Base-by-base conservation (phyloP, 2,329 filamentous ascomycete species). In the Ascochyta pisi region DNA sequence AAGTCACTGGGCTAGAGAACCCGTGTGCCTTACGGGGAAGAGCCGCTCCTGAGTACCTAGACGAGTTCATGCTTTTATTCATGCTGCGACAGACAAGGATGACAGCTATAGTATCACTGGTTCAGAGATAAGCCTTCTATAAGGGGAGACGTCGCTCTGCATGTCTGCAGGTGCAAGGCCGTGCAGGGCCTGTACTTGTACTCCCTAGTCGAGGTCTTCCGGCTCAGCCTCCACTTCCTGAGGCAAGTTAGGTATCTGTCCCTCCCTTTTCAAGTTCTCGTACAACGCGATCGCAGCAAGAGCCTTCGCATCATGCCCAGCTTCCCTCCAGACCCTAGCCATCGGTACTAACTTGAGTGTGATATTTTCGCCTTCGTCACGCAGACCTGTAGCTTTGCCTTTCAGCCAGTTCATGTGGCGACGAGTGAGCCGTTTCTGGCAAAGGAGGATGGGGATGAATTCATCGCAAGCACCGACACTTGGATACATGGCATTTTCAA, bases 391-490 rank as follows among this genome's bases (percentile, higher is more conserved):
- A 61, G 84, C 67, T 50, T 80, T 82, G 5, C 82, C 83, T 59
- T 81, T 77, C 60, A 84, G 73, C 34, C 76, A 76, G 33, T 82
- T 74, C 60, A 87, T 79, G 29, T 83, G 75, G 4, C 69, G 64
- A 31, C 78, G 70, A 1, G 78, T 70, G 55, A 86, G 75, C 3
- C 79, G 69, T 64, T 85, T 85, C 65, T 84, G 79, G 58, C 80
- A 83, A 29, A 86, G 63, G 56, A 86, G 84, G 6, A 86, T 64
- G 0, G 83, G 82, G 24, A 86, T 82, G 61, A 83, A 86, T 58
- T 87, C 84, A 65, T 87, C 84, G 54, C 82, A 82, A 2, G 81
- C 84, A 2, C 84, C 84, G 0, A 82, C 74, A 12, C 78, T 82
- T 0, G 83, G 81, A 63, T 86, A 86, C 42, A 84, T 75, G 0